Conservation (phyloP, 495 filamentous ascomycete genomes). For the Terfezia boudieri region DNA sequence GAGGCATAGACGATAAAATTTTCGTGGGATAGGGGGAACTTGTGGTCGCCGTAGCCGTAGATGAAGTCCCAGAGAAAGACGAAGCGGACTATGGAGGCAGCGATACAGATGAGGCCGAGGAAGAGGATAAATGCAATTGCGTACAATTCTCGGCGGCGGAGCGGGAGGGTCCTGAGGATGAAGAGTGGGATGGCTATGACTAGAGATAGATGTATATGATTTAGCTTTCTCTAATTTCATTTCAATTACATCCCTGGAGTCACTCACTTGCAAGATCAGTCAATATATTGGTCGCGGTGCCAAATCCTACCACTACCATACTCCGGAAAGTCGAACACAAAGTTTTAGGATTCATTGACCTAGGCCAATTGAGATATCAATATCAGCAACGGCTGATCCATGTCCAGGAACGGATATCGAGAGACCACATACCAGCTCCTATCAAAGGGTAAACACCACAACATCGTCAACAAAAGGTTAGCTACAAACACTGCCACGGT, state of each 20-base stretch:
- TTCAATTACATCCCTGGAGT: background rate
- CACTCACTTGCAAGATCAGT: conserved; percentile 6
- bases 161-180: conserved; percentile 3
- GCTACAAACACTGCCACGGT: background rate
- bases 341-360: background rate
- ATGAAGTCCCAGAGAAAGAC: conserved; percentile 8
- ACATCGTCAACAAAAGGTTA: background rate
- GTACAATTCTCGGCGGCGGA: conserved; percentile 4
- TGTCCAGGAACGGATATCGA: background rate
- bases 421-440: background rate
- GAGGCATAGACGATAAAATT: background rate
- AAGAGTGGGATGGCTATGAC: conserved; percentile 7
- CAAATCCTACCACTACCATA: background rate
- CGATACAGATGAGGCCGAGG: conserved; percentile 6
- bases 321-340: background rate
- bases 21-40: background rate
- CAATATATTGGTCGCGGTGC: background rate
- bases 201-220: background rate
- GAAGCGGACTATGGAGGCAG: conserved; percentile 4
- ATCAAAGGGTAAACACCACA: background rate
- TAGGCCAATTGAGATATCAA: background rate
- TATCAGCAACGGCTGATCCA: background rate
- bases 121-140: conserved; percentile 6
- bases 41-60: background rate
- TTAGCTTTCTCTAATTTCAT: background rate